Evolutionary conservation across 768 basidiomycete genomes (phyloP), one percentile per base, ranked within the genome.

Genomic region (Tylopilus rubrobrunneus): DNA sequence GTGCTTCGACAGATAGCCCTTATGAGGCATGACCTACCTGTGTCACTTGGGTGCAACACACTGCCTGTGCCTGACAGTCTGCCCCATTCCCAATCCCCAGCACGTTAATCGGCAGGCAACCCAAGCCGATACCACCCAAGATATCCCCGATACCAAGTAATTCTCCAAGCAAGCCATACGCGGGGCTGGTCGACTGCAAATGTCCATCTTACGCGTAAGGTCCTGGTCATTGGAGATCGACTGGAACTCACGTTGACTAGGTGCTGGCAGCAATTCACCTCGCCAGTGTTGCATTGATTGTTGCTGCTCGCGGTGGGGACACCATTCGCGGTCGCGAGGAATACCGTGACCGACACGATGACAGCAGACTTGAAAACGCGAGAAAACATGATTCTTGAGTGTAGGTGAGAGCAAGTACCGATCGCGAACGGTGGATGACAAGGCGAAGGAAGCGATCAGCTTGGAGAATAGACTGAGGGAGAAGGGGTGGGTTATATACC

Each of bases 281-380:
- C 5, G 19, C 54, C 56, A n/a, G 29, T 53, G 56, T 60, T 23
- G 43, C 62, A 63, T 23, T 51, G 51, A 29, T 29, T 39, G 29
- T 7, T 27, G 25, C 1, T 14, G 25, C 21, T 3, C 28, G 23
- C 14, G 46, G 44, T 44, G 14, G 41, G 56, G 34, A 31, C 48
- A 31, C 25, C 49, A 6, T 7, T 45, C 7, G 56, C 51, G 46
- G 53, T 6, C 4, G 51, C 61, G 21, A 52, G 28, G 31, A 49
- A 51, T 23, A 51, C 49, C 43, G 54, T 36, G 48, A 54, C 43
- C 14, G 56, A 56, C n/a, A 53, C 34, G 42, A 52, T 7, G 48
- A 58, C 33, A 23, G 54, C 27, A 12, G 56, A 63, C 36, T 53
- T 60, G 49, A 59, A 51, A 14, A 19, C 14, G 14, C 48, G 44